Base-by-base conservation (phyloP, 495 filamentous ascomycete species). In the Aspergillus baeticus region DNA sequence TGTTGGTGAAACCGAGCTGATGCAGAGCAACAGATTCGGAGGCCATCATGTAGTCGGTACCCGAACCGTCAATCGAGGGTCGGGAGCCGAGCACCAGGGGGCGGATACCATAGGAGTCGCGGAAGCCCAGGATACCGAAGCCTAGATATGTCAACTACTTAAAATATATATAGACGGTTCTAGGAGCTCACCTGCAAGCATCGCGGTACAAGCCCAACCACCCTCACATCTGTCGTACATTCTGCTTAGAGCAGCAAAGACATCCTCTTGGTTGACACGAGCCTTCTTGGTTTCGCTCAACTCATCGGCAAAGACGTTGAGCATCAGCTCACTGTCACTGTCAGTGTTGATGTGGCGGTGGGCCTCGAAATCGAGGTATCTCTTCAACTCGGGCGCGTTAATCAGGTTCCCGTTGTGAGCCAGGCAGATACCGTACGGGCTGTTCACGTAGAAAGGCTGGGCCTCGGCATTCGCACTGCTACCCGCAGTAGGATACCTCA, bases 301-400 rank as follows among this genome's bases (percentile, higher is more conserved):
- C 69, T 93, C 93, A 70, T 90, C 88, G 14, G 94, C 94, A 60
- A 96, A 96, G 58, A 97, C 83, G 69, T 98, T 98, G 45, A 98
- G 79, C 85, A 96, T 95, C 52, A 95, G 71, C 77, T 98, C 94
- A 63, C 88, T 92, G 69, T 98, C 94, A 52, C 87, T 92, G 56
- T 98, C 92, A 22, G 94, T 96, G 74, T 98, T 98, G 73, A 98
- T 92, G 68, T 98, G 94, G 61, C 94, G 81, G 71, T 95, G 92
- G 5, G 90, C 94, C 57, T 92, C 90, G 59, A 87, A 76, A 63
- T 98, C 94, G 36, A 98, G 82, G 65, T 86, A 92, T 54, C 75
- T 70, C 65, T 85, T 87, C 38, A 98, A 77, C 41, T 88, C 86
- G 3, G 81, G 79, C n/a, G 91, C 88, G 67, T 98, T 98, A 77